Evolutionary conservation across 2,329 filamentous ascomycete species (phyloP).

Genomic region (Beauveria caledonica): DNA sequence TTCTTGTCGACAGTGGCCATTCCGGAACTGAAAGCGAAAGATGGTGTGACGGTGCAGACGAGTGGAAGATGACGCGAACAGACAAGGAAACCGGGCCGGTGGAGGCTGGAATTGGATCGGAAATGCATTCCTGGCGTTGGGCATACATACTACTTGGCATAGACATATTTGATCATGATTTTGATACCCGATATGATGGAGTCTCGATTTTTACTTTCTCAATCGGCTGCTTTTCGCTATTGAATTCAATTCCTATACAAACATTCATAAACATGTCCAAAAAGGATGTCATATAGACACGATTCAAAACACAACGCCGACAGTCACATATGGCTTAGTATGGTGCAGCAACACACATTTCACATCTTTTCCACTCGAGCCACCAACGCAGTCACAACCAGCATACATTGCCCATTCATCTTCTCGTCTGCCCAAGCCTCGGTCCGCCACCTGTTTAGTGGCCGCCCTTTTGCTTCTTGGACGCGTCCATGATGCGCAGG

Average conservation of each 20-base stretch:
- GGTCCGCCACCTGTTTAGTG: neutral
- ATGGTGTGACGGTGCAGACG: constrained; percentile 39
- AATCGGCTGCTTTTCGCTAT: neutral
- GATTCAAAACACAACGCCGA: neutral
- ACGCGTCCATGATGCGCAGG: constrained; percentile 52
- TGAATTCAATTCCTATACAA: neutral
- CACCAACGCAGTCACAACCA: neutral
- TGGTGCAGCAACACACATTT: neutral
- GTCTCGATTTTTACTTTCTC: neutral
- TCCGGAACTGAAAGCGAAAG: constrained; percentile 43
- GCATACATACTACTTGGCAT: neutral
- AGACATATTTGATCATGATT: neutral
- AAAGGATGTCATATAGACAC: constrained; percentile 4
- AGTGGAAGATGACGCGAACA: constrained; percentile 22
- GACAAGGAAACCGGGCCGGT: neutral
- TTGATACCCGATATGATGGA: constrained; percentile 6
- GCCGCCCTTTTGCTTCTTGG: constrained; percentile 29
- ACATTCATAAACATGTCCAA: constrained; percentile 1
- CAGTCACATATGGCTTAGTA: neutral
- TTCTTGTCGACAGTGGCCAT: constrained; percentile 49
- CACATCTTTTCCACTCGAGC: neutral
- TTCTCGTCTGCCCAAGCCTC: too few species aligned
- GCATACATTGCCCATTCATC: neutral
- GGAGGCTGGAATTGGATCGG: neutral
- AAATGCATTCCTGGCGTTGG: constrained; percentile 9